Percentiles rank a stretch among this genome's conserved stretches.
These are phyloP conservation scores for Emmonsiellopsis sp. DNA, from an alignment of 2,329 filamentous ascomycete species.

Conservation along the genomic window DNA sequence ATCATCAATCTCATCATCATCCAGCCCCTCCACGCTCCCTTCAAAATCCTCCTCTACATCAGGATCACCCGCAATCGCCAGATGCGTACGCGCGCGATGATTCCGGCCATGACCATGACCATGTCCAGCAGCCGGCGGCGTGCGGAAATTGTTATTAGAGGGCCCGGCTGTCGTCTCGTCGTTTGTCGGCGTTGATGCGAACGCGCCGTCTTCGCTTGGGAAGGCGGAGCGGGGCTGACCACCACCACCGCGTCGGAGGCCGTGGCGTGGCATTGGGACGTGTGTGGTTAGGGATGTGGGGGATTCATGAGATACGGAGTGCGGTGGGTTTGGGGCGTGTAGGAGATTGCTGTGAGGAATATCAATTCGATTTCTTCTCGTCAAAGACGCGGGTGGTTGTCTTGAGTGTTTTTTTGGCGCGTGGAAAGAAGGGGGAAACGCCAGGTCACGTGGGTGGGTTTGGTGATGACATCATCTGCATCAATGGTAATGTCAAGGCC, in stretches of 20 bases:
- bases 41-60: not conserved
- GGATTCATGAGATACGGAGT: not conserved
- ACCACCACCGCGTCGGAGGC: not conserved
- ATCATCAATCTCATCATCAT: not conserved
- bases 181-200: slow-evolving; percentile 7
- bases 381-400: no score
- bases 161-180: slow-evolving; percentile 4
- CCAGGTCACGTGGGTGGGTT: no score
- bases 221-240: slow-evolving; percentile 3
- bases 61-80: not conserved
- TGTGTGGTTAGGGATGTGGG: not conserved
- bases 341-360: no score
- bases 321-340: not conserved
- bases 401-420: no score
- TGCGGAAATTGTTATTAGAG: not conserved
- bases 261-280: slow-evolving; percentile 8
- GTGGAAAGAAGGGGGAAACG: no score
- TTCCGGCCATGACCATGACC: not conserved
- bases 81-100: not conserved
- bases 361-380: no score
- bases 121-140: not conserved
- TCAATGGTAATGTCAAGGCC: no score
- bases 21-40: not conserved
- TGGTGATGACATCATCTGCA: no score
- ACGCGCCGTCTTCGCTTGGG: slow-evolving; percentile 12